Evolutionary conservation across 2,329 filamentous ascomycete genomes (phyloP).

Genomic region (Aspergillus fumigatus): DNA sequence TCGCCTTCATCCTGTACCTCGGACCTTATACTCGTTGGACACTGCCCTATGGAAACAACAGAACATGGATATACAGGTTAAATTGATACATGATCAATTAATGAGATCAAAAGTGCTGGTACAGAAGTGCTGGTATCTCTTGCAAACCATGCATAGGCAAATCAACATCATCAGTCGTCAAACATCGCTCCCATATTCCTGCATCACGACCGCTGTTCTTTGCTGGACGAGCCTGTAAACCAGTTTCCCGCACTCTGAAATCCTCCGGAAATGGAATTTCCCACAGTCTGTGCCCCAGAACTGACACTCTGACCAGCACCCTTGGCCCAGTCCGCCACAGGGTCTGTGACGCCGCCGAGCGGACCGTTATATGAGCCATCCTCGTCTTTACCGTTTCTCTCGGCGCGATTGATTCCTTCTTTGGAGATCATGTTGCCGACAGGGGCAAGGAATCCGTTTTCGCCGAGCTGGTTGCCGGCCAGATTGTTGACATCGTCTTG

Average conservation of each 20-base stretch:
- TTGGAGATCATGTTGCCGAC: constrained; percentile 47
- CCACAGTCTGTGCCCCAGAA: constrained; percentile 8
- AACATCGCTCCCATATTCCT: not conserved
- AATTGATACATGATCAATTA: not conserved
- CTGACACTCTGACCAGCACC: constrained; percentile 6
- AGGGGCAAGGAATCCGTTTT: constrained; percentile 49
- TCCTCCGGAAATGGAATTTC: constrained; percentile 9
- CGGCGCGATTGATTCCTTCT: constrained; percentile 51
- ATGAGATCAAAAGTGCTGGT: not conserved
- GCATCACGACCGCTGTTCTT: not conserved
- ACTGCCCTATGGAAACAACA: not conserved
- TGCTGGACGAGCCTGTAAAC: not conserved
- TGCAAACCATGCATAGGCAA: not conserved
- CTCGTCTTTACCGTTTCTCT: constrained; percentile 53
- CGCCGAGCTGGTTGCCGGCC: constrained; percentile 47
- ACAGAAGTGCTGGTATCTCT: not conserved
- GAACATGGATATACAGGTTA: not conserved
- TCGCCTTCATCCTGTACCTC: not conserved
- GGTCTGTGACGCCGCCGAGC: constrained; percentile 9
- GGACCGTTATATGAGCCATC: constrained; percentile 37
- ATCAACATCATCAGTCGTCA: not conserved
- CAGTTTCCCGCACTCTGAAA: constrained; percentile 5
- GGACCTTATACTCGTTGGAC: not conserved
- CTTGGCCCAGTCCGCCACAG: constrained; percentile 7
- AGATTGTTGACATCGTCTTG: constrained; percentile 50